These are phyloP conservation scores for Phytophthora cryptogea DNA, from an alignment of 352 stramenopile species.

Conservation along the genomic window DNA sequence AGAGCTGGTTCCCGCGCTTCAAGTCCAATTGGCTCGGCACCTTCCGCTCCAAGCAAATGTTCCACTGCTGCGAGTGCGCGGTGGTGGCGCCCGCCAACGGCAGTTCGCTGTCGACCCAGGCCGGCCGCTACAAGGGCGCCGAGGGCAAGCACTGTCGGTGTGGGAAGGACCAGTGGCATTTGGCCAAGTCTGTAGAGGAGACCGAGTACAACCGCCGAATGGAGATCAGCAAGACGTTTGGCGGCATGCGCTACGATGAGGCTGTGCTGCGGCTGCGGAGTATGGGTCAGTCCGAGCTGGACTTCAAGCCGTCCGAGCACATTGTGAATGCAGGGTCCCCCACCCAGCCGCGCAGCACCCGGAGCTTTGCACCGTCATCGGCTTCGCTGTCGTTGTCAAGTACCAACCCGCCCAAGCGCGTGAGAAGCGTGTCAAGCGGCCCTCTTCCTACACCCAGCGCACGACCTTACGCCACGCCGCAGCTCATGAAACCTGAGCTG, in stretches of 20 bases:
- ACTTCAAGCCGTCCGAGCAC: conserved; percentile 52
- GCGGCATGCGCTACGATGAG: conserved; percentile 84
- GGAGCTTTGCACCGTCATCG: conserved; percentile 17
- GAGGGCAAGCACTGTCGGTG: conserved; percentile 85
- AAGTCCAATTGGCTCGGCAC: conserved; percentile 89
- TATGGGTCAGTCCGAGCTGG: conserved; percentile 62
- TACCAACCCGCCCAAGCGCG: conserved; percentile 32
- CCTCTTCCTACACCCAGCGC: conserved; percentile 29
- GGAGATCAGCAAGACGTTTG: conserved; percentile 82
- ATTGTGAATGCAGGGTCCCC: conserved; percentile 38
- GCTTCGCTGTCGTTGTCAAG: conserved; percentile 9
- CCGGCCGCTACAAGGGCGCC: conserved; percentile 71
- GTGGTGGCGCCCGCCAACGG: conserved; percentile 40
- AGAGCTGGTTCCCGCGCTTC: conserved; percentile 88
- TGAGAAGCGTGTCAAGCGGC: conserved; percentile 32
- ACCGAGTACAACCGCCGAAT: conserved; percentile 85
- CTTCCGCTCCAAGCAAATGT: conserved; percentile 89
- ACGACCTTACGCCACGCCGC: conserved; percentile 29
- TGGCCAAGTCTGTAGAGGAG: conserved; percentile 83
- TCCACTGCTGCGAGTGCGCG: conserved; percentile 82
- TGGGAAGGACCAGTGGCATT: conserved; percentile 82
- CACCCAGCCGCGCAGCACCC: conserved; percentile 22
- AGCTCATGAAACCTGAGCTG: conserved; percentile 37
- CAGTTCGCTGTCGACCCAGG: conserved; percentile 30
- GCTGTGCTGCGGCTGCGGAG: conserved; percentile 62